These are phyloP conservation scores for Sambucus nigra DNA, from an alignment of 129 eudicot species.

Conservation along the genomic window DNA sequence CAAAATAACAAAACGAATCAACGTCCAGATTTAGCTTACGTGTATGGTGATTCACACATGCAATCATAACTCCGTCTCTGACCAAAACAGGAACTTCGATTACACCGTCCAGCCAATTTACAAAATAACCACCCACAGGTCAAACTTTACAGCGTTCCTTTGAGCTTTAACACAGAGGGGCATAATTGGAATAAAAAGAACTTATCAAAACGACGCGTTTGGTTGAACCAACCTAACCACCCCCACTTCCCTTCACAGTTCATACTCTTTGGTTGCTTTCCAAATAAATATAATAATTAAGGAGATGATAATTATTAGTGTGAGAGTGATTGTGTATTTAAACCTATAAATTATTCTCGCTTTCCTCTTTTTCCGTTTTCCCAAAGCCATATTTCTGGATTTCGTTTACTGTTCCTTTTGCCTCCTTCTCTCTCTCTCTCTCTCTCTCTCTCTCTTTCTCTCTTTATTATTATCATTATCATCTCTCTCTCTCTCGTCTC, in stretches of 20 bases:
- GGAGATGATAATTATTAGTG: constrained; percentile 9
- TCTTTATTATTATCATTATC: background rate
- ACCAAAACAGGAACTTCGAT: constrained; percentile 14
- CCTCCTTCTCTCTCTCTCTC: constrained; percentile 31
- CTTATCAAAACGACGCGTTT: constrained; percentile 43
- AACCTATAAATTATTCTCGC: constrained; percentile 38
- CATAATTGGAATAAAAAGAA: background rate
- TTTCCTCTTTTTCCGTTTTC: constrained; percentile 49
- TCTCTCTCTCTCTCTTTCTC: constrained; percentile 23
- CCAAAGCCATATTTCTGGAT: constrained; percentile 33
- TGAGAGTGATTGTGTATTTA: background rate
- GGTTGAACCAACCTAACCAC: constrained; percentile 82
- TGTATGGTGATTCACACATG: constrained; percentile 10
- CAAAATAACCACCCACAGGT: background rate
- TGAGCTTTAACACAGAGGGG: constrained; percentile 10
- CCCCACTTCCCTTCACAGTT: constrained; percentile 43
- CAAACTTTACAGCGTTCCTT: no score
- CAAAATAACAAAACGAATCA: background rate
- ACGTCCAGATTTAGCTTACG: background rate
- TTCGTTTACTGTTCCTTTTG: constrained; percentile 44
- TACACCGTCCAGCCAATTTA: constrained; percentile 10
- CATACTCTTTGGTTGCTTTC: constrained; percentile 10
- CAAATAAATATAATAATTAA: constrained; percentile 9
- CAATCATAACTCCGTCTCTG: constrained; percentile 6
- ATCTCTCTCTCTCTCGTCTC: constrained; percentile 9